Conservation (phyloP, 148 eudicot genomes). For the Cornus suecica region DNA sequence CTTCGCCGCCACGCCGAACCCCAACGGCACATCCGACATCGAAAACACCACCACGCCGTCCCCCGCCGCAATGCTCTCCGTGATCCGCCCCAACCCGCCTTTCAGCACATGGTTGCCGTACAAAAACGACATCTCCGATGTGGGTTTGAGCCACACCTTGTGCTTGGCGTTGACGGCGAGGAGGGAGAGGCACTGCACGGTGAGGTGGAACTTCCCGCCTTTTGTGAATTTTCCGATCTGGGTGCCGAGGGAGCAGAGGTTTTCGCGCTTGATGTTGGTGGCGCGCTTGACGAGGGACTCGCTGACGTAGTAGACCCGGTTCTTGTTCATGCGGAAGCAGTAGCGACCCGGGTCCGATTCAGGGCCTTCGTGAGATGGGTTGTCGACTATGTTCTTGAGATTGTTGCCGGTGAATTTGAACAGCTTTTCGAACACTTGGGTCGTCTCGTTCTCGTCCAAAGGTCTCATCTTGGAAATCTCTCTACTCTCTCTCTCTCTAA, state of each 20-base stretch:
- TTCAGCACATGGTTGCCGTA: conserved; percentile 87
- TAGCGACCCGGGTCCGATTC: conserved; percentile 65
- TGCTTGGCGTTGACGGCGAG: conserved; percentile 80
- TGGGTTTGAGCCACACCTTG: conserved; percentile 92
- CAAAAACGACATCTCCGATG: conserved; percentile 83
- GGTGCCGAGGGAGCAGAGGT: conserved; percentile 56
- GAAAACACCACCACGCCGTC: conserved; percentile 90
- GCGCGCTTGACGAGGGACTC: conserved; percentile 83
- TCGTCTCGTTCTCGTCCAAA: conserved; percentile 86
- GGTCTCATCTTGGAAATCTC: conserved; percentile 54
- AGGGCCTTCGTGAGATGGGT: conserved; percentile 76
- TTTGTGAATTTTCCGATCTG: conserved; percentile 81
- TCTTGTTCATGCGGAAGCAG: conserved; percentile 84
- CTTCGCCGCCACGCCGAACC: conserved; percentile 79
- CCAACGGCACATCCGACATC: conserved; percentile 88
- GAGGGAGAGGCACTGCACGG: conserved; percentile 55
- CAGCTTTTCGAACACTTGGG: conserved; percentile 75
- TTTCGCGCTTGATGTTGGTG: conserved; percentile 72
- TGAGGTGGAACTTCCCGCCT: conserved; percentile 68
- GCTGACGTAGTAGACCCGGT: conserved; percentile 71
- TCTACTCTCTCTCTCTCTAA: not conserved
- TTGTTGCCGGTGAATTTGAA: conserved; percentile 93
- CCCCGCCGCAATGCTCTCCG: conserved; percentile 63
- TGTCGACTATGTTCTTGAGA: conserved; percentile 79
- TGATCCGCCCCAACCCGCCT: conserved; percentile 87